These are phyloP conservation scores for Arxiozyma slooffiae DNA, from an alignment of 1,139 yeast species.

Conservation along the genomic window DNA sequence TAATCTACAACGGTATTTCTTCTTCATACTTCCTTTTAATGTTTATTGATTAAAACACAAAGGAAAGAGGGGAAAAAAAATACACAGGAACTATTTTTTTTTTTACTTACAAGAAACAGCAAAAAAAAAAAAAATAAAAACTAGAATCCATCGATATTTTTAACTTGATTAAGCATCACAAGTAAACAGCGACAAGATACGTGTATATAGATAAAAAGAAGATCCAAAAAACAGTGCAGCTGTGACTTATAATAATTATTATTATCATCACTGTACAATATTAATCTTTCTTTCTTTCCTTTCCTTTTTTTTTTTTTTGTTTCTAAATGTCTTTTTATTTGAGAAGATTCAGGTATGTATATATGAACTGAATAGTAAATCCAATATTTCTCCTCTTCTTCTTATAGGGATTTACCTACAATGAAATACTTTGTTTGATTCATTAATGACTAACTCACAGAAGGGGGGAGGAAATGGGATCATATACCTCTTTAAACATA, in stretches of 20 bases:
- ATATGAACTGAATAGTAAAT: no score
- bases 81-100: no score
- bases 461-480: background rate
- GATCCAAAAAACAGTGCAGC: background rate
- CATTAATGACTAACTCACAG: background rate
- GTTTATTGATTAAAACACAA: background rate
- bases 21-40: no score
- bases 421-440: background rate
- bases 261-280: no score
- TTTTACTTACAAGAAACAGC: background rate
- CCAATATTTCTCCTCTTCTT: no score
- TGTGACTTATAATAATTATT: background rate
- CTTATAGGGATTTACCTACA: no score
- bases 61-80: no score
- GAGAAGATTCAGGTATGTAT: constrained; percentile 4
- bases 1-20: no score
- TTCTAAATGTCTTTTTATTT: constrained; percentile 2
- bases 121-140: no score
- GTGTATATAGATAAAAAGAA: background rate
- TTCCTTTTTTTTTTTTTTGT: no score
- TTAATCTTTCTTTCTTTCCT: background rate
- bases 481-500: no score
- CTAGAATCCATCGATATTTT: background rate
- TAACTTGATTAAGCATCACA: no score
- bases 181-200: background rate